Base-by-base conservation (phyloP, 2,329 filamentous ascomycete species). In the Penicillium sp. region DNA sequence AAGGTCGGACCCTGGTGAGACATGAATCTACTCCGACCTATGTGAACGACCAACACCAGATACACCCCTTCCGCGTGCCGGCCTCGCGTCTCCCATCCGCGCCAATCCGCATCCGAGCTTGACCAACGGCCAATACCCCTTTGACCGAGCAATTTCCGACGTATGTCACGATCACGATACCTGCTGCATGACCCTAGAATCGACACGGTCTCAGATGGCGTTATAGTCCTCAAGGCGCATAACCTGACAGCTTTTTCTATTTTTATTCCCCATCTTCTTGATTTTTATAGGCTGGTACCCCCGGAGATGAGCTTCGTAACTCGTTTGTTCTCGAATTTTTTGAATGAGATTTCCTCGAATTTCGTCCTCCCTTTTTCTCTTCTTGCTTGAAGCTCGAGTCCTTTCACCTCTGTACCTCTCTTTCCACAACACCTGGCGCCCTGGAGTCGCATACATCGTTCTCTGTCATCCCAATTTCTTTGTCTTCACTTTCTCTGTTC, bases 1-100 rank as follows among this genome's bases (percentile, higher is more conserved):
- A 78, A 78, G 56, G 77, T 81, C 54, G 79, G 80, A 27, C 76
- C 75, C 8, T 81, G 78, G 78, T 81, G 72, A 70, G 46, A 3
- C 45, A 37, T 31, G 25, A 52, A 36, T 28, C n/a, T 38, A 31
- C 42, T 53, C 37, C 31, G 42, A 52, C 42, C 33, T 41, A 31
- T 19, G 49, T 16, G 31, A 48, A 46, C 36, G 14, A 45, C 41
- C 38, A 44, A 37, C 45, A 40, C 38, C 39, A 51, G 18, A 49
- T 35, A 37, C 45, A 48, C 51, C 49, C 30, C 51, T 41, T 41
- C 42, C 41, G 40, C 29, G 49, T 46, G 49, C 41, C 54, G 52
- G 37, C 49, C 41, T 39, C 49, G 28, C 50, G 33, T 18, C 39
- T 49, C 50, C 43, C 54, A 50, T 54, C 28, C 52, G 53, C 48